These are phyloP conservation scores for Protomyces macrosporus DNA, from an alignment of 1,139 yeast species.

Conservation along the genomic window DNA sequence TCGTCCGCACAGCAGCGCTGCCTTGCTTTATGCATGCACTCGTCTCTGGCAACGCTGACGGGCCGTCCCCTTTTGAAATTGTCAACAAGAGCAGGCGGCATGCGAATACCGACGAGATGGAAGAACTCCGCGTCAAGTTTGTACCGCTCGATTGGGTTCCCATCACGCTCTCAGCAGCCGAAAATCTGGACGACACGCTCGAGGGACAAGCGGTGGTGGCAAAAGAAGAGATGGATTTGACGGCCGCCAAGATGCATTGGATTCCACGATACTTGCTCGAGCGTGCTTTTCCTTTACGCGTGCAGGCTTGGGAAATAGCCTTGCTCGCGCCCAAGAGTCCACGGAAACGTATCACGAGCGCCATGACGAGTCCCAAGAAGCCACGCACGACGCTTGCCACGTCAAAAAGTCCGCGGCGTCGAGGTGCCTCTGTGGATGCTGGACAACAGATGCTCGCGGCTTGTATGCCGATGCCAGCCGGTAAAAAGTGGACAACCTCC, in stretches of 20 bases:
- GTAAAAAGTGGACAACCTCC: not conserved
- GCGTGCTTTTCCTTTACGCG: not conserved
- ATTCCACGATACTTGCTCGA: conserved; percentile 1
- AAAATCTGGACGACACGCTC: not conserved
- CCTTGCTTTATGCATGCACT: not conserved
- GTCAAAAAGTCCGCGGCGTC: not conserved
- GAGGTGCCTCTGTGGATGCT: not conserved
- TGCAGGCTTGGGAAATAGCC: not conserved
- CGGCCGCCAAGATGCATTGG: not conserved
- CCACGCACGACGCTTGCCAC: not conserved
- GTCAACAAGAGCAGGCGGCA: not conserved
- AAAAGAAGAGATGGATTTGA: conserved; percentile 1
- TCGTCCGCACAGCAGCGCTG: conserved; percentile 21
- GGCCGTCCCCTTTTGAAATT: not conserved
- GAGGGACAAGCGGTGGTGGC: not conserved
- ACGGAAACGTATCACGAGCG: not conserved
- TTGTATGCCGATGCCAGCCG: not conserved
- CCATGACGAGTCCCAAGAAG: not conserved
- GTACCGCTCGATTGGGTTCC: not conserved
- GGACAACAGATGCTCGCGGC: not conserved
- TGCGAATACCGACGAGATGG: not conserved
- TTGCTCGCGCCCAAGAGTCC: not conserved
- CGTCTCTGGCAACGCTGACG: not conserved
- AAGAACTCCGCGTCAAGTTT: conserved; percentile 6
- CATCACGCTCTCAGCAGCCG: not conserved